Base-by-base conservation (phyloP, 2,329 filamentous ascomycete genomes). In the Aureobasidium sp. region DNA sequence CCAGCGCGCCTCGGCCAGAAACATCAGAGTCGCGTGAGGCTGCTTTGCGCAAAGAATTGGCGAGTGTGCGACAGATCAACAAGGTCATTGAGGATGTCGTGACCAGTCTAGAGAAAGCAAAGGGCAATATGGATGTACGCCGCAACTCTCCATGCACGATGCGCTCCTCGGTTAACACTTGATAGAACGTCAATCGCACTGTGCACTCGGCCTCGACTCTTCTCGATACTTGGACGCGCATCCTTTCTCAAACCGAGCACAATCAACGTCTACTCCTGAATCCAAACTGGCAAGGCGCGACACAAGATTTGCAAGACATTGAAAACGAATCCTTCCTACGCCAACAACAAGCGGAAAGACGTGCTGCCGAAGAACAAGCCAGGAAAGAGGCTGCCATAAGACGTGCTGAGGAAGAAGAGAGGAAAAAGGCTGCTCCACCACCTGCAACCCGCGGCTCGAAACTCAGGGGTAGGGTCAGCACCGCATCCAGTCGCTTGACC, bases 181-280 rank as follows among this genome's bases (percentile, higher is more conserved):
- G 20, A 9, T 65, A 90, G 89, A 95, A 88, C 27, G 92, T 97
- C 39, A 88, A 88, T 60, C 83, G 84, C 65, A 97, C 94, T 3
- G 92, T 97, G 46, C 83, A 84, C 67, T 93, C 92, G 61, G 92
- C 94, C 3, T 95, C 92, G 15, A 89, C 89, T 1, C 83, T 99
- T 15, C 85, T 99, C 36, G 92, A 95, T 69, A 96, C 92, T 17
- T 99, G 93, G 93, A 96, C 92, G 9, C 87, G 92, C 59, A 97
- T 99, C 67, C 84, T 99, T 13, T 94, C 91, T 7, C 94, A 99
- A 75, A 97, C 94, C 5, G 94, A 99, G 76, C 94, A 99, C 76
- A 97, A 96, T 72, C 92, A 97, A 74, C 87, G 94, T 27, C 80
- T 99, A 56, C 87, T 99, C 48, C 81, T 97, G 50, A 89, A 96